Base-by-base conservation (phyloP, 192 early-diverging fungal species). In the Gonapodya sp. region DNA sequence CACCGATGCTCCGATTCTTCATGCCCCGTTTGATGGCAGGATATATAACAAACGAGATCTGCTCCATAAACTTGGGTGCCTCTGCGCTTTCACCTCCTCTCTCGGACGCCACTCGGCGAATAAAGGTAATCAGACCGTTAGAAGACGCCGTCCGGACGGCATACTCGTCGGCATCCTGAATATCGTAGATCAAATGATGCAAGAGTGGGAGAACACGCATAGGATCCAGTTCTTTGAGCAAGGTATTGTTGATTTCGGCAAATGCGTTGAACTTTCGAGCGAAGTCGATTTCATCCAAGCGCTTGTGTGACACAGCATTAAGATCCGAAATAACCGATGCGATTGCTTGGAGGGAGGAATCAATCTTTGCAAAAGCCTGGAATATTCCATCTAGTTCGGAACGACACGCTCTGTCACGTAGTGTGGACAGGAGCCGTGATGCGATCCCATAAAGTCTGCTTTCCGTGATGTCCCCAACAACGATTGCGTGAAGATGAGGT, bases 251-350 rank as follows among this genome's bases (percentile, higher is more conserved):
- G 8, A 64, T 64, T 64, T 8, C 24, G 18, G 78, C 79, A 79
- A 95, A 94, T 0, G 95, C 94, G 37, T 88, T 91, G 79, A 98
- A 89, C 1, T 95, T 89, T 16, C 84, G 84, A 83, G 95, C 93
- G 83, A 93, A 97, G 81, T 98, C 96, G 0, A 93, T 94, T 80
- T 96, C 94, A 81, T 96, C 94, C 24, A 99, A 86, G 30, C 93
- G 89, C 1, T 82, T 83, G 18, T 82, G 75, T 24, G 95, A 95
- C 78, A 89, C 94, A 0, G 96, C 84, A 82, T 98, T 98, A 24
- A 98, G 83, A 32, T 94, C 95, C 18, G 84, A 85, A 0, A 96
- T 82, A 0, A 96, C 35, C 1, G 83, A 82, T 0, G 88, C 87
- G 0, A 94, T 83, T 1, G 83, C 80, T 31, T 79, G 82, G 81